Percentiles rank a stretch among this genome's conserved stretches.
Conservation (phyloP, 768 basidiomycete genomes). For the Pluteus cervinus region DNA sequence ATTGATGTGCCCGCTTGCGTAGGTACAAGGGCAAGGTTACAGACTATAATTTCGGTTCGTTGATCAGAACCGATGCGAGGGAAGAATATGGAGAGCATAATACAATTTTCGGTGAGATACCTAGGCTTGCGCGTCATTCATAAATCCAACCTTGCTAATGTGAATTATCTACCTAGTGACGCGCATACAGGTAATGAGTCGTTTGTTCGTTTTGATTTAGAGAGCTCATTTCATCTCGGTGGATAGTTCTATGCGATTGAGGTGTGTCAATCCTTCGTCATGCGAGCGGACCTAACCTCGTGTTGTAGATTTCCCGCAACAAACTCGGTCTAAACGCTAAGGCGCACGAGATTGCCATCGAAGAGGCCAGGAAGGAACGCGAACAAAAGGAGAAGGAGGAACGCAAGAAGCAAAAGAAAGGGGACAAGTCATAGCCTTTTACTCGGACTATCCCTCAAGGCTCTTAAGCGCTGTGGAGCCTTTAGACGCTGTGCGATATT, state of each 20-base stretch:
- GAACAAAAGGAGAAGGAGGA: slow-evolving; percentile 48
- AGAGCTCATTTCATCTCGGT: neutral
- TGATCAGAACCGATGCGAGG: slow-evolving; percentile 76
- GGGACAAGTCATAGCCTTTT: no score
- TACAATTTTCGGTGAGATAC: slow-evolving; percentile 80
- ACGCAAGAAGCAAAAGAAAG: no score
- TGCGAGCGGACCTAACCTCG: neutral
- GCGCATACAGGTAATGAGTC: slow-evolving; percentile 7
- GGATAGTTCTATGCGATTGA: slow-evolving; percentile 88
- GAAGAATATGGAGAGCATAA: slow-evolving; percentile 88
- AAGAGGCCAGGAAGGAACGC: slow-evolving; percentile 59
- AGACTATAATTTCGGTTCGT: slow-evolving; percentile 95
- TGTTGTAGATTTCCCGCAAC: slow-evolving; percentile 80
- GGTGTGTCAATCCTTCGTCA: slow-evolving; percentile 29
- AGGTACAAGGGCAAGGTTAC: slow-evolving; percentile 89
- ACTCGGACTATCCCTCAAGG: no score
- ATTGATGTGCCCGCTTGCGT: slow-evolving; percentile 3
- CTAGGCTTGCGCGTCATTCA: no score
- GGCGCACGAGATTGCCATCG: slow-evolving; percentile 77
- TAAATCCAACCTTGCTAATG: neutral
- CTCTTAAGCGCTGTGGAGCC: no score
- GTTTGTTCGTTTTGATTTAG: neutral
- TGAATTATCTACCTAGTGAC: slow-evolving; percentile 7
- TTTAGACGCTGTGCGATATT: no score
- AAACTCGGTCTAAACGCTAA: slow-evolving; percentile 83